These are phyloP conservation scores for Diatrype stigma DNA, from an alignment of 2,329 filamentous ascomycete genomes.

Conservation along the genomic window DNA sequence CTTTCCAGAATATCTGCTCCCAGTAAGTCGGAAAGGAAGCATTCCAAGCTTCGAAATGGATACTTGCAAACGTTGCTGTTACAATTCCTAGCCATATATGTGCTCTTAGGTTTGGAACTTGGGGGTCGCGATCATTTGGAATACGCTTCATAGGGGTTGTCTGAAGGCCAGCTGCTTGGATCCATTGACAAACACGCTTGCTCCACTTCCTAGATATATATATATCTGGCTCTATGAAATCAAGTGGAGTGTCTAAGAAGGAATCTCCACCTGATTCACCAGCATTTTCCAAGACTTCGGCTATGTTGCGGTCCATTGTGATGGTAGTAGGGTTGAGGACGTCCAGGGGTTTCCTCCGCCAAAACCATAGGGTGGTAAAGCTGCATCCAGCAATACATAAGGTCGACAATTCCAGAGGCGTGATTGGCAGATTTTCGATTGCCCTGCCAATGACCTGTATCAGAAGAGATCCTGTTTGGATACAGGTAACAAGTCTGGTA, in stretches of 20 bases:
- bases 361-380: slow-evolving; percentile 4
- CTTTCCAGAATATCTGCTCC: neutral
- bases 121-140: neutral
- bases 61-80: neutral
- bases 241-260: slow-evolving; percentile 7
- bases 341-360: slow-evolving; percentile 8
- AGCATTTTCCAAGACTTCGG: neutral
- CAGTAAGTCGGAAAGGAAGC: neutral
- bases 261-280: neutral
- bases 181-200: neutral
- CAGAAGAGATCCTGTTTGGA: slow-evolving; percentile 6
- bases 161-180: neutral
- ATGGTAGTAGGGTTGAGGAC: slow-evolving; percentile 3
- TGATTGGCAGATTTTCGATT: slow-evolving; percentile 3
- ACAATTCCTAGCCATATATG: neutral
- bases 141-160: neutral
- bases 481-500: slow-evolving; percentile 3
- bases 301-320: neutral
- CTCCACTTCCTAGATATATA: slow-evolving; percentile 8
- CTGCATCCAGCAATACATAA: slow-evolving; percentile 3
- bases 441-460: slow-evolving; percentile 4
- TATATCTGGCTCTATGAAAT: slow-evolving; percentile 7
- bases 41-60: neutral
- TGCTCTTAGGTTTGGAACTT: neutral
- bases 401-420: slow-evolving; percentile 6